These are phyloP conservation scores for Ustulina deusta DNA, from an alignment of 2,329 filamentous ascomycete genomes.

Conservation along the genomic window DNA sequence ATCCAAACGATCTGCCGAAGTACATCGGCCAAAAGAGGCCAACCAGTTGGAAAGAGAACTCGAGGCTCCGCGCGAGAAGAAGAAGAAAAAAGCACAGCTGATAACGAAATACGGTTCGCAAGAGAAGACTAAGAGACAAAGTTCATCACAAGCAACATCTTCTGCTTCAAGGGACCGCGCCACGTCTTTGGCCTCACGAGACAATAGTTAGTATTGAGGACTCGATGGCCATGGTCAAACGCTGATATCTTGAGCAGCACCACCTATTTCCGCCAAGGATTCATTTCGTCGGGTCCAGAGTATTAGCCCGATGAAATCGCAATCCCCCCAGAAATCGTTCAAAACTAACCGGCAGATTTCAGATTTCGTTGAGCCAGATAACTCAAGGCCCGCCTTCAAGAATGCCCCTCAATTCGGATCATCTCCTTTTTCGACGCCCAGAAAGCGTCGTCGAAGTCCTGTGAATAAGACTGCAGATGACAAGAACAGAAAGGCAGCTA, in stretches of 20 bases:
- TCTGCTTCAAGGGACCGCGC: constrained; percentile 35
- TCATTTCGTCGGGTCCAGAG: constrained; percentile 19
- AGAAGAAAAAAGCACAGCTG: constrained; percentile 22
- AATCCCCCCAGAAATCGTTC: constrained; percentile 30
- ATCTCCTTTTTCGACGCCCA: constrained; percentile 33
- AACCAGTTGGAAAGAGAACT: constrained; percentile 36
- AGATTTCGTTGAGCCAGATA: constrained; percentile 30
- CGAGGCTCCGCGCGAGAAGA: constrained; percentile 32
- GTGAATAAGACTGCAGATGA: constrained; percentile 18
- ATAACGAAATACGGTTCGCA: constrained; percentile 36
- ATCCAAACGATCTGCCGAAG: constrained; percentile 45
- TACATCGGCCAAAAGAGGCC: constrained; percentile 18
- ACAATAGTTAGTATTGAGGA: constrained; percentile 24
- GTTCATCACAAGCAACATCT: constrained; percentile 31
- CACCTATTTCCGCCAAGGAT: background rate
- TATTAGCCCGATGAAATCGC: constrained; percentile 27
- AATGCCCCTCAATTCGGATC: constrained; percentile 6
- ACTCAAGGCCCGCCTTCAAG: constrained; percentile 35
- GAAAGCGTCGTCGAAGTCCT: constrained; percentile 22
- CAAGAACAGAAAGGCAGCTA: constrained; percentile 1
- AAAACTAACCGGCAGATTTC: constrained; percentile 17
- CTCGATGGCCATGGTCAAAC: background rate
- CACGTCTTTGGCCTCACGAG: constrained; percentile 34
- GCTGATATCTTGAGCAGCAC: constrained; percentile 24
- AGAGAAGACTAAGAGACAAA: constrained; percentile 35